Evolutionary conservation across 768 basidiomycete species (phyloP).

Genomic region (Boletus bicolor): DNA sequence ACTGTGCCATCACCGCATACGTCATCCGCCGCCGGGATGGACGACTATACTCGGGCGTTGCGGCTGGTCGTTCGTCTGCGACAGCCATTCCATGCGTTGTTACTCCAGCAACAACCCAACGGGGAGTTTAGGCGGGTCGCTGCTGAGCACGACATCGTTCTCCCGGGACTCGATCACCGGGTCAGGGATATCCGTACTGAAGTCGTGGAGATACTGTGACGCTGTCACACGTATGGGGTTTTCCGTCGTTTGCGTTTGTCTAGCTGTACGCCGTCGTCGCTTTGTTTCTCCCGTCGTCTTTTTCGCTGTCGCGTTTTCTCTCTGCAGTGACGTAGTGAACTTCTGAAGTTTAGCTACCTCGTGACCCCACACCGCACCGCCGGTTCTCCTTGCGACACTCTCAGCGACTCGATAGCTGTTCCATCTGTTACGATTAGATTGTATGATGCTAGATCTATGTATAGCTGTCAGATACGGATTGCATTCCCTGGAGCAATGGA

Average conservation of each 20-base stretch:
- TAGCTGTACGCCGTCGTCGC: too few relatives aligned
- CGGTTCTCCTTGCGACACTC: too few relatives aligned
- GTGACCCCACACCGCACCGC: too few relatives aligned
- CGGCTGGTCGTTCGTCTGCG: conserved; percentile 5
- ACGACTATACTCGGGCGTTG: not conserved
- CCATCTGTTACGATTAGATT: too few relatives aligned
- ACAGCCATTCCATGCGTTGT: conserved; percentile 7
- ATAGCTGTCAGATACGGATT: too few relatives aligned
- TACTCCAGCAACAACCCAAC: conserved; percentile 1
- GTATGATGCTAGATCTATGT: too few relatives aligned
- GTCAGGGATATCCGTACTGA: not conserved
- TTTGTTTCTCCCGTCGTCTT: too few relatives aligned
- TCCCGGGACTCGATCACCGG: not conserved
- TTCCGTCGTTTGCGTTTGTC: not conserved
- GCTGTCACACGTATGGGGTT: not conserved
- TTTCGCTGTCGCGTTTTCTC: too few relatives aligned
- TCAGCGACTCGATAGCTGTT: too few relatives aligned
- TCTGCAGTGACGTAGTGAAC: too few relatives aligned
- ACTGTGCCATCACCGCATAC: not conserved
- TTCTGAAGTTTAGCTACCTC: too few relatives aligned
- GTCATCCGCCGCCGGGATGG: not conserved
- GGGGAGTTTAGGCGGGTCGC: conserved; percentile 18
- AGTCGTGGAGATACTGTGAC: not conserved
- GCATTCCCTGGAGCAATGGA: too few relatives aligned
- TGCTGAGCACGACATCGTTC: not conserved